Evolutionary conservation across 2,329 filamentous ascomycete species (phyloP), one percentile per base, ranked within the genome.

Genomic region (Thermothelomyces thermophilus): DNA sequence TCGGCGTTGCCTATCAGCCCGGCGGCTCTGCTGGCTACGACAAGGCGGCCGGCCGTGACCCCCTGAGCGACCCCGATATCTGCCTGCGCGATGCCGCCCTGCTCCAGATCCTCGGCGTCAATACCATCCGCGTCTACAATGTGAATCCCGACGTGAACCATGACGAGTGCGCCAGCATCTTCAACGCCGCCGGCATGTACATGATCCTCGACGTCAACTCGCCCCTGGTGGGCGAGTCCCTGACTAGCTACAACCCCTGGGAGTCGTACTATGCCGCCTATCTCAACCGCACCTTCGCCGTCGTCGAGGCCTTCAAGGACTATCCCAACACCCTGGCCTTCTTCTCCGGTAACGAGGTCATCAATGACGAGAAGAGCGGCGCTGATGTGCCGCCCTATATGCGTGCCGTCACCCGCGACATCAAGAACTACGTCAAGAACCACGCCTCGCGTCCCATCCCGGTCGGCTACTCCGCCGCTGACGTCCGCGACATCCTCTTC

Each of bases 341-440:
- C 77, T 90, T 89, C 73, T 83, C 84, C 40, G 86, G 82, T 51
- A 90, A 90, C 67, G 86, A 90, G 69, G 83, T 89, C 62, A 86
- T 88, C 68, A 83, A 86, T 66, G 73, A 83, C 57, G 72, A 79
- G 44, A 64, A 73, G 39, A 83, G 79, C 33, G 83, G 79, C 55
- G 68, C 73, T 46, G 68, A 66, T 46, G 81, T 80, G 30, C 84
- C 85, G 36, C 83, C 81, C n/a, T 90, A 87, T 66, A 73, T 84
- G 58, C 76, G 82, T 68, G 86, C 86, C 55, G 80, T 88, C 56
- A 89, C 84, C 41, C 83, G 86, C 62, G 86, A 90, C 68, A 74
- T 90, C 66, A 89, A 87, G 75, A 84, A 83, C 65, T 90, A 90
- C 73, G 83, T 90, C 70, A 79, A 82, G 68, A 83, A 82, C 63